Evolutionary conservation across 1,284 basidiomycete genomes (phyloP).

Genomic region (Stygiomarasmius scandens): DNA sequence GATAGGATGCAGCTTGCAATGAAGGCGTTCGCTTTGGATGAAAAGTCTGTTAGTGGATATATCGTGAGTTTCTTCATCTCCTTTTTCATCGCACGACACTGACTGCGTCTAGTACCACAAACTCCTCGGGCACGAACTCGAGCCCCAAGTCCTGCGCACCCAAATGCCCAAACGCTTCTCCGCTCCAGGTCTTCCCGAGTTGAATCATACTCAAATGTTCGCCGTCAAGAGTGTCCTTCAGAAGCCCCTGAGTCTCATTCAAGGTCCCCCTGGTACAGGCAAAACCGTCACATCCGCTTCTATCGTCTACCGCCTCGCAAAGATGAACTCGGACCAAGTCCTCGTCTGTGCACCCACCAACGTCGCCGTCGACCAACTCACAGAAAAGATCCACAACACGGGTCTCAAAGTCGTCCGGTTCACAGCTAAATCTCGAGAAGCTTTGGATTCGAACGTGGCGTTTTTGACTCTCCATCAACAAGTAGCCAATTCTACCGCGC

Average conservation of each 20-base stretch:
- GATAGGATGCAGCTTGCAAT: conserved; percentile 99
- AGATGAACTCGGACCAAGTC: conserved; percentile 99
- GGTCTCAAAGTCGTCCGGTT: conserved; percentile 97
- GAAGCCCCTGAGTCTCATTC: conserved; percentile 97
- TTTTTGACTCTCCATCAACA: too few relatives aligned
- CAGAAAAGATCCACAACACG: conserved; percentile 97
- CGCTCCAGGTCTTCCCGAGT: conserved; percentile 94
- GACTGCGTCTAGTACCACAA: conserved; percentile 82
- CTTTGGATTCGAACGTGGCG: conserved; percentile 89
- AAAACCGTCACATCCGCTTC: conserved; percentile 99
- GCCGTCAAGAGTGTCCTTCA: conserved; percentile 98
- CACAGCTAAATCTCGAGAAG: conserved; percentile 97
- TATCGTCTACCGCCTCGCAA: conserved; percentile 98
- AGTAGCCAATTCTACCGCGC: conserved; percentile 93
- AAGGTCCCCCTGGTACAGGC: conserved; percentile 97
- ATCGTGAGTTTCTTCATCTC: conserved; percentile 74
- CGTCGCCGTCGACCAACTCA: conserved; percentile 98
- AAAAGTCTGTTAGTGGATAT: conserved; percentile 98
- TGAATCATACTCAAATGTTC: conserved; percentile 99
- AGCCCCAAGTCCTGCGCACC: conserved; percentile 84
- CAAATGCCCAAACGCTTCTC: conserved; percentile 98
- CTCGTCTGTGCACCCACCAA: conserved; percentile 99
- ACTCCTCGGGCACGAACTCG: conserved; percentile 94
- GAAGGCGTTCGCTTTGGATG: conserved; percentile 99
- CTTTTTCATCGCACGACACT: conserved; percentile 7